Evolutionary conservation across 169 alveolate species (phyloP), one percentile per base, ranked within the genome.

Genomic region (Eimeria maxima): DNA sequence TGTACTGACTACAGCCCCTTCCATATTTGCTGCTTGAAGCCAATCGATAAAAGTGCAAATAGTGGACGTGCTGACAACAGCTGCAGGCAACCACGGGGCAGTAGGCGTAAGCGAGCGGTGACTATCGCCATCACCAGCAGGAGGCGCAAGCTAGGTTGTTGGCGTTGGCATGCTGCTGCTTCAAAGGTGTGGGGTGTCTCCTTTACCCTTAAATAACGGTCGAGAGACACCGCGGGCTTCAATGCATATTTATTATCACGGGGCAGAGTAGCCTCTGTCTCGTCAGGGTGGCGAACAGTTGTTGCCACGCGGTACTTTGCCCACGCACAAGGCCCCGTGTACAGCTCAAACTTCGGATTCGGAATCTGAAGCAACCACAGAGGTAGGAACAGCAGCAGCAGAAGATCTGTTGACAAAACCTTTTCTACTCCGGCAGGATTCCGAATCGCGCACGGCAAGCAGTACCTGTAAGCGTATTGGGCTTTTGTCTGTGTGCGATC

Each of bases 271-370:
- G 97, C 97, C 73, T 97, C 97, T 63, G 92, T 67, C 27, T 97
- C 98, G 20, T 95, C 96, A 27, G 95, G 95, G n/a, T 97, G 96
- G 45, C 95, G 57, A 67, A 96, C 95, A 3, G 98, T 95, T 50
- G 97, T 93, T 33, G 96, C 95, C 44, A 97, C 67, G n/a, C 95
- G 92, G 93, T 97, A 97, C 93, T 97, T 97, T 27, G 98, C 96
- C 98, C 98, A 97, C 29, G 97, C 95, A 44, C 97, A 97, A 11
- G 98, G 97, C 29, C 98, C 98, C 29, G 97, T 90, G 83, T 96
- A 97, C 73, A 96, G 73, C 93, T 96, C 98, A 57, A 91, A 96
- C 16, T 97, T 96, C 45, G 97, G 98, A 74, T 96, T 93, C 27
- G 93, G 95, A 78, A 94, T 94, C 84, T 96, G 96, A 55, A 93